Evolutionary conservation across 2,329 filamentous ascomycete species (phyloP).

Genomic region (Talaromyces sp.): DNA sequence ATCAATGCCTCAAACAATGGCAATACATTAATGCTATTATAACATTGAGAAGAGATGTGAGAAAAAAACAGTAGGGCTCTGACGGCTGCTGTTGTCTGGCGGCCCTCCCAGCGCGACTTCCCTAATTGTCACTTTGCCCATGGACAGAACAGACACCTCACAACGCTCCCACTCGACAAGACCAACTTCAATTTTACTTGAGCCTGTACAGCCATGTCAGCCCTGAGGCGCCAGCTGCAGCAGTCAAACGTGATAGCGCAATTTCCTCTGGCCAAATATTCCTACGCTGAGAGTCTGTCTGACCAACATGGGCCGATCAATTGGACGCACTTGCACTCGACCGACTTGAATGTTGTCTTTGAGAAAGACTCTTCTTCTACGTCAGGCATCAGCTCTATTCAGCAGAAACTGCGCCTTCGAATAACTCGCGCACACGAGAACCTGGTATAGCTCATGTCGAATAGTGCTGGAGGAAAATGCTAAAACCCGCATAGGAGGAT

Average conservation of each 20-base stretch:
- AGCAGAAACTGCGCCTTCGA: conserved; percentile 25
- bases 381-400: conserved; percentile 8
- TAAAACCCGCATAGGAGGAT: conserved; percentile 30
- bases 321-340: conserved; percentile 39
- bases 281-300: conserved; percentile 34
- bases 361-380: conserved; percentile 19
- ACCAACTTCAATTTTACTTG: background rate
- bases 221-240: background rate
- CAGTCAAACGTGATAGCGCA: conserved; percentile 15
- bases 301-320: conserved; percentile 33
- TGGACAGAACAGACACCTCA: background rate
- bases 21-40: background rate
- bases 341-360: conserved; percentile 30
- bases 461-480: background rate
- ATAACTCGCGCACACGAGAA: conserved; percentile 27
- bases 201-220: background rate
- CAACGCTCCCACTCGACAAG: background rate
- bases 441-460: conserved; percentile 25
- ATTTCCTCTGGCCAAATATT: conserved; percentile 38
- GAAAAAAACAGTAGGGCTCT: background rate
- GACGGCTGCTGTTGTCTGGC: background rate
- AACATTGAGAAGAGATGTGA: background rate
- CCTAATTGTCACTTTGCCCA: background rate
- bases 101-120: conserved; percentile 1
- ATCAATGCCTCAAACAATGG: background rate